Percentiles rank a stretch among this genome's conserved stretches.
These are phyloP conservation scores for Blastobotrys capitulatus DNA, from an alignment of 1,139 yeast genomes.

Conservation along the genomic window DNA sequence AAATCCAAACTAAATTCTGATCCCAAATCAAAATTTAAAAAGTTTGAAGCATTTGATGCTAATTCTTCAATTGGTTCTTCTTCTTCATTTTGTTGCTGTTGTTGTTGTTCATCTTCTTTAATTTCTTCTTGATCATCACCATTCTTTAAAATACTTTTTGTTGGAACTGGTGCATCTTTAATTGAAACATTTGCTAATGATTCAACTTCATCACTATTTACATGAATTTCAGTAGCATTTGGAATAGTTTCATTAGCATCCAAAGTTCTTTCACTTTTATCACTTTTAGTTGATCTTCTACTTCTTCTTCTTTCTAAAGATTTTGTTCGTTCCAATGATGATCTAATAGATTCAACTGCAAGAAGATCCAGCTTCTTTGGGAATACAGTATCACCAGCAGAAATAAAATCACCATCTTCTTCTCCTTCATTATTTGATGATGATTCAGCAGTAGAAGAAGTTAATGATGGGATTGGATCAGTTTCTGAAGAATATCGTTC, in stretches of 20 bases:
- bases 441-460: slow-evolving; percentile 19
- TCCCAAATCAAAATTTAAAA: slow-evolving; percentile 17
- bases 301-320: slow-evolving; percentile 34
- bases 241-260: slow-evolving; percentile 23
- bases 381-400: slow-evolving; percentile 34
- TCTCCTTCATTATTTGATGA: slow-evolving; percentile 10
- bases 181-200: slow-evolving; percentile 14
- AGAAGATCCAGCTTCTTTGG: slow-evolving; percentile 33
- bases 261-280: slow-evolving; percentile 9
- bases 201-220: slow-evolving; percentile 16
- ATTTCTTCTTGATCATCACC: slow-evolving; percentile 6
- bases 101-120: background rate
- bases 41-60: background rate
- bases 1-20: slow-evolving; percentile 15
- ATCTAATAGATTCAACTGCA: slow-evolving; percentile 33
- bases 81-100: background rate
- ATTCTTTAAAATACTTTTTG: slow-evolving; percentile 25
- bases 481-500: slow-evolving; percentile 6
- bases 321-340: slow-evolving; percentile 34
- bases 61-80: background rate
- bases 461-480: slow-evolving; percentile 21
- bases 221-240: slow-evolving; percentile 30
- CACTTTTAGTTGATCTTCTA: slow-evolving; percentile 22
- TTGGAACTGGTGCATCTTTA: slow-evolving; percentile 13
- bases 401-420: slow-evolving; percentile 18